Percentiles rank a stretch among this genome's conserved stretches.
Conservation (phyloP, 371 early-diverging fungal genomes). For the Apophysomyces ossiformis region DNA sequence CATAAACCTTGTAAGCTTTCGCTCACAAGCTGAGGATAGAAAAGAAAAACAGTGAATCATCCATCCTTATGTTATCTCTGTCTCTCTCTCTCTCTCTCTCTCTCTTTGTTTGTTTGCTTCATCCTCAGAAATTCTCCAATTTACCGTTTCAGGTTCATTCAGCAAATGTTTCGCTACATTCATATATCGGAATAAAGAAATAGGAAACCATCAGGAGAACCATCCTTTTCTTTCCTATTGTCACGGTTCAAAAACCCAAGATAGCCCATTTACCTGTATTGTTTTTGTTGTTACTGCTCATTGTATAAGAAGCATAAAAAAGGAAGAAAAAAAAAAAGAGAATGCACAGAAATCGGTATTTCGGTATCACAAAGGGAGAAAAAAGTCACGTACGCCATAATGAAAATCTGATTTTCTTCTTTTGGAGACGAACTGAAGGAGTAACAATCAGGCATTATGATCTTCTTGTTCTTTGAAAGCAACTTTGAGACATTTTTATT, state of each 20-base stretch:
- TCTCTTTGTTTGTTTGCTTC: neutral
- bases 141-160: constrained; percentile 41
- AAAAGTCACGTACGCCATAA: neutral
- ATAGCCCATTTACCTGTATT: no score
- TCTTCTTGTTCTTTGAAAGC: no score
- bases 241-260: no score
- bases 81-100: no score
- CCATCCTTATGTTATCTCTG: no score
- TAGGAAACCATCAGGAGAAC: neutral
- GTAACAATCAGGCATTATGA: no score
- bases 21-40: constrained; percentile 29
- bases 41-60: neutral
- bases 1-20: constrained; percentile 48
- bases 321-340: neutral
- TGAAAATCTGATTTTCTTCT: no score
- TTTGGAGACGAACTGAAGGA: no score
- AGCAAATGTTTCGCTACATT: constrained; percentile 39
- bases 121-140: neutral
- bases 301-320: neutral
- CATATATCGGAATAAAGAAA: neutral
- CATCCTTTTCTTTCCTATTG: neutral
- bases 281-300: neutral
- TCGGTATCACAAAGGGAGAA: neutral
- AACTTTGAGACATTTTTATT: no score
- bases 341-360: no score